Conservation (phyloP, 495 filamentous ascomycete genomes). For the Lindgomyces ingoldianus region DNA sequence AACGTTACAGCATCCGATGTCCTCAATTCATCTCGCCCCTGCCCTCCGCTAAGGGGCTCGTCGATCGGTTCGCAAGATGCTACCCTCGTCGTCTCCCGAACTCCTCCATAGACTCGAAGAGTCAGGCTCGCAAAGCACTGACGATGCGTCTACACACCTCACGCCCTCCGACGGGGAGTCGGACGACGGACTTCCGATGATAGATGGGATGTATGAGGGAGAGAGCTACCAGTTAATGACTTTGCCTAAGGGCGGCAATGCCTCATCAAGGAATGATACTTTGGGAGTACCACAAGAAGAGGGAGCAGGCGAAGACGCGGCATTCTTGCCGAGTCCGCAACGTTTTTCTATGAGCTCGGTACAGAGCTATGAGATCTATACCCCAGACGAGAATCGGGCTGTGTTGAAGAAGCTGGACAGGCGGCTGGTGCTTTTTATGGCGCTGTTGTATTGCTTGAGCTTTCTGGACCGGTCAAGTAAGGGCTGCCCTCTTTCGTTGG, state of each 20-base stretch:
- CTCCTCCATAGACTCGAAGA: constrained; percentile 3
- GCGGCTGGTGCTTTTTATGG: constrained; percentile 75
- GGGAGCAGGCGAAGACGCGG: constrained; percentile 9
- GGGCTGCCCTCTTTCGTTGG: not conserved
- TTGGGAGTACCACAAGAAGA: constrained; percentile 7
- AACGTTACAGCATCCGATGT: too few species aligned
- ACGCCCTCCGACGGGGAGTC: constrained; percentile 7
- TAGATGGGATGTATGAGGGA: not conserved
- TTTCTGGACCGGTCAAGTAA: constrained; percentile 78
- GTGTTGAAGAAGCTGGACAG: constrained; percentile 75
- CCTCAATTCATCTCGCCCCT: too few species aligned
- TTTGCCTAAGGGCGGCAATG: not conserved
- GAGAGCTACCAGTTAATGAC: not conserved
- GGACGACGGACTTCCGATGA: constrained; percentile 5
- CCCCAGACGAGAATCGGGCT: constrained; percentile 68
- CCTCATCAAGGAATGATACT: not conserved
- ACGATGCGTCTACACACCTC: constrained; percentile 5
- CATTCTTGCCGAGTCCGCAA: constrained; percentile 9
- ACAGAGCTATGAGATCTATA: constrained; percentile 65
- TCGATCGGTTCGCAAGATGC: too few species aligned
- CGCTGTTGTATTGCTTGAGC: constrained; percentile 76
- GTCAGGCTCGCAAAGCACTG: constrained; percentile 15
- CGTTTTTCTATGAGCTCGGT: constrained; percentile 21
- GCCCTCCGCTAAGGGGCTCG: too few species aligned
- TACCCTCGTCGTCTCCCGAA: constrained; percentile 3